Base-by-base conservation (phyloP, 768 basidiomycete species). In the Wakefieldia striispora region DNA sequence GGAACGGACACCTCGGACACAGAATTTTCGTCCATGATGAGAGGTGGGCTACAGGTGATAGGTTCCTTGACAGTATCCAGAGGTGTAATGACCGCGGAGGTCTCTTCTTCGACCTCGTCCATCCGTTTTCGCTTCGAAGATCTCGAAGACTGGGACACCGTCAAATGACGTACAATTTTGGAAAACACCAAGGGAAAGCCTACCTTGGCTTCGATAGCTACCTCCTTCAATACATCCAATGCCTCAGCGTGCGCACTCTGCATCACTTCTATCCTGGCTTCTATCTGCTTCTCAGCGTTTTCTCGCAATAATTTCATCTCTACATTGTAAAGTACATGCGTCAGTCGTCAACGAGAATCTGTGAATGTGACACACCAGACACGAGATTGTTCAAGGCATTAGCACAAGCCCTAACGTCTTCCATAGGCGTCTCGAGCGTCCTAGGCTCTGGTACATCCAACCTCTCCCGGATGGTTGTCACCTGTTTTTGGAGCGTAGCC, bases 71-170 rank as follows among this genome's bases (percentile, higher is more conserved):
- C n/a, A 10, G 49, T 27, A 16, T 33, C 51, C 24, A 29, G 16
- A 20, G 39, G 40, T 17, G 3, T 38, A 11, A 21, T 12, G 17
- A 24, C 38, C 13, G 40, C 41, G 2, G 26, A 26, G 2, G 24
- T n/a, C 19, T 47, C 53, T 45, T 59, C 47, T 1, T 49, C 51
- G 1, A 59, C 70, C 34, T 72, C 73, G 37, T 76, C 75, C 35
- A 50, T 56, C 42, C 83, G 83, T 68, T 86, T 88, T 51, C 86
- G 81, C 70, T 88, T 88, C 67, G 76, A 69, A 44, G 77, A 75
- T 52, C 65, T 66, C 53, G 68, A 19, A 59, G 52, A 56, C 63
- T 65, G 17, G 48, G 8, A 49, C 24, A 49, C 54, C 70, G 63
- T 63, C 59, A 61, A 55, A 51, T 40, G 59, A 34, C 57, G 61